These are phyloP conservation scores for Osmanthus fragrans DNA, from an alignment of 257 asterid genomes.

Conservation along the genomic window DNA sequence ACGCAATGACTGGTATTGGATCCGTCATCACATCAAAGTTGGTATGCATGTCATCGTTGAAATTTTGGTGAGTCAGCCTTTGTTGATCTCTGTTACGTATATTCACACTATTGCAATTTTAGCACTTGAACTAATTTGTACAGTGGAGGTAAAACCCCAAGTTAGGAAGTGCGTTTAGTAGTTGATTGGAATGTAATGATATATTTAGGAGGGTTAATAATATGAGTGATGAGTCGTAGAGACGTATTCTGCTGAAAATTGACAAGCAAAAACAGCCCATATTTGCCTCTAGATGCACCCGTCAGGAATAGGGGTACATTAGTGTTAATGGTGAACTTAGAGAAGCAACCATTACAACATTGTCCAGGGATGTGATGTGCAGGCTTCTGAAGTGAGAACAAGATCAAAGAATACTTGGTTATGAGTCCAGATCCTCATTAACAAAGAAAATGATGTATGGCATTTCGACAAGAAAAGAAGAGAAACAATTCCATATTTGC, in stretches of 20 bases:
- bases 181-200: background rate
- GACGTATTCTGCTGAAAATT: background rate
- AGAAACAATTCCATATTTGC: slow-evolving; percentile 1
- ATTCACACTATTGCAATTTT: slow-evolving; percentile 15
- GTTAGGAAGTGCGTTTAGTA: background rate
- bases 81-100: background rate
- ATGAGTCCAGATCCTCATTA: background rate
- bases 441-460: background rate
- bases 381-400: slow-evolving; percentile 11
- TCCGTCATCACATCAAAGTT: slow-evolving; percentile 96
- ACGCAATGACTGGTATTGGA: slow-evolving; percentile 99
- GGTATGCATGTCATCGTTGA: slow-evolving; percentile 89
- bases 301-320: background rate
- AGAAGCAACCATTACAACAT: background rate
- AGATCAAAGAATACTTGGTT: background rate
- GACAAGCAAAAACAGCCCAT: slow-evolving; percentile 9
- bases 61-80: slow-evolving; percentile 65
- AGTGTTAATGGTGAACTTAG: background rate
- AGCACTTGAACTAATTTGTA: background rate
- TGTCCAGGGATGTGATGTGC: slow-evolving; percentile 17
- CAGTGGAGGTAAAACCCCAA: slow-evolving; percentile 12
- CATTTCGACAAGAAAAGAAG: background rate
- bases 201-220: background rate
- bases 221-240: background rate
- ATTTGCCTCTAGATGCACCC: slow-evolving; percentile 2